Conservation (phyloP, 23 red algal genomes). For the Gracilariopsis chorda region DNA sequence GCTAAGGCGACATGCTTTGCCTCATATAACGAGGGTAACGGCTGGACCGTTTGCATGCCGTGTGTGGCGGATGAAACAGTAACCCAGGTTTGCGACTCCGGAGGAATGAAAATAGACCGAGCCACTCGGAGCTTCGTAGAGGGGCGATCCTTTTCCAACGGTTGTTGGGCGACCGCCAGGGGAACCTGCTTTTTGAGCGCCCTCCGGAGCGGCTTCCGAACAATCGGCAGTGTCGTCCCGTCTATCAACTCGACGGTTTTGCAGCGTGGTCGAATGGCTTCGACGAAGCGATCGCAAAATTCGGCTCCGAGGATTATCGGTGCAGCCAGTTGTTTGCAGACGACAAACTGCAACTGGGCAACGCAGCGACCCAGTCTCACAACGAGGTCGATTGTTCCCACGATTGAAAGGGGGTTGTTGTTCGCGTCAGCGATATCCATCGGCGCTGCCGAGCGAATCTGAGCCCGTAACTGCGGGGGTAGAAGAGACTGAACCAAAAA, state of each 20-base stretch:
- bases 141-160: not conserved
- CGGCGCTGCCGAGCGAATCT: not conserved
- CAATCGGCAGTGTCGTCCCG: not conserved
- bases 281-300: not conserved
- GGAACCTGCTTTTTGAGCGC: not conserved
- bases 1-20: not conserved
- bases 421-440: not conserved
- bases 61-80: not conserved
- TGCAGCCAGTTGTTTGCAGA: not conserved
- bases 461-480: not conserved
- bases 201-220: not conserved
- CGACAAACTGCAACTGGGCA: not conserved
- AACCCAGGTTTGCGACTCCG: not conserved
- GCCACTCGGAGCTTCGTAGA: not conserved
- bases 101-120: not conserved
- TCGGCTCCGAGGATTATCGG: constrained; percentile 7
- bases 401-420: not conserved
- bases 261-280: not conserved
- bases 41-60: not conserved
- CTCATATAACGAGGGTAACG: not conserved
- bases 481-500: not conserved
- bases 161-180: not conserved
- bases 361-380: not conserved
- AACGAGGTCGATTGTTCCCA: not conserved
- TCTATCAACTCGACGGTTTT: not conserved